Conservation (phyloP, 75 land plant genomes). For the Selaginella tamariscina region DNA sequence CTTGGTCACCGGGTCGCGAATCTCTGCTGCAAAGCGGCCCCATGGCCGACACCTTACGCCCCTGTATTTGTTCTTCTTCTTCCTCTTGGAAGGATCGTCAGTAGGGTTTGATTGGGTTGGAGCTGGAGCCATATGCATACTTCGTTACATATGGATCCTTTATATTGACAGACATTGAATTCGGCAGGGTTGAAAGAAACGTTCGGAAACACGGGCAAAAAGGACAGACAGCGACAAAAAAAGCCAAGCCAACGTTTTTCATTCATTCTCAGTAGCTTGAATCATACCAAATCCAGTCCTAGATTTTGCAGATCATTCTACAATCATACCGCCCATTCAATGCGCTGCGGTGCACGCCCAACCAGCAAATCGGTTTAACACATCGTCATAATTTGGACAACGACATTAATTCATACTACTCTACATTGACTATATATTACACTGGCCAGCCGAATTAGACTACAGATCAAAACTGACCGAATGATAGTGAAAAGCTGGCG, state of each 20-base stretch:
- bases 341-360: not conserved
- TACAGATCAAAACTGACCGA: slow-evolving; percentile 80
- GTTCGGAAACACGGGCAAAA: no score
- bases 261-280: not conserved
- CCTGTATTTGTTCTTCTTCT: not conserved
- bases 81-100: no score
- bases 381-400: no score
- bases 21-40: not conserved
- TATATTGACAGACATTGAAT: no score
- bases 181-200: no score
- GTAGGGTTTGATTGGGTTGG: no score
- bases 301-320: not conserved
- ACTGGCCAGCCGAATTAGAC: no score
- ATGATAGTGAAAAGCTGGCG: slow-evolving; percentile 44
- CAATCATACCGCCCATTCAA: not conserved
- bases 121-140: no score
- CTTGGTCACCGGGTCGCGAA: not conserved
- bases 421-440: no score
- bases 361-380: no score
- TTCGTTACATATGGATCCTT: no score
- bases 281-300: not conserved
- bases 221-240: not conserved
- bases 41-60: not conserved
- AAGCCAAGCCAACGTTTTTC: not conserved
- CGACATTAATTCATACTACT: no score